These are phyloP conservation scores for Monosporascus sp. DNA, from an alignment of 2,329 filamentous ascomycete species.

Conservation along the genomic window DNA sequence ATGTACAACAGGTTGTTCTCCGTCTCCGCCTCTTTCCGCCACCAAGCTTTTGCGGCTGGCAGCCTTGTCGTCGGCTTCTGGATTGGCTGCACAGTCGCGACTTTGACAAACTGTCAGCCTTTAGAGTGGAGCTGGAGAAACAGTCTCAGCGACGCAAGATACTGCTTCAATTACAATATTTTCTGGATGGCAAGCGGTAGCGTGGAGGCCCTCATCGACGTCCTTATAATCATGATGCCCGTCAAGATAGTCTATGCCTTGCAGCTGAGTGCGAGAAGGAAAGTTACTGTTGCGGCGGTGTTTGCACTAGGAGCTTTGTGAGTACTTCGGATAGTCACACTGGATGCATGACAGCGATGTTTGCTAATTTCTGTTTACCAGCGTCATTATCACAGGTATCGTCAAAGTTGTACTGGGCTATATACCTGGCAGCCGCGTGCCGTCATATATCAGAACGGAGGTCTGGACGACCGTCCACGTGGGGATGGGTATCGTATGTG, in stretches of 20 bases:
- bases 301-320: constrained; percentile 14
- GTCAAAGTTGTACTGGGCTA: constrained; percentile 11
- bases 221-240: constrained; percentile 10
- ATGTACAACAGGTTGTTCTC: constrained; percentile 25
- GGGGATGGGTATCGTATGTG: constrained; percentile 18
- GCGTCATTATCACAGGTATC: constrained; percentile 8
- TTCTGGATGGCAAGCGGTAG: constrained; percentile 16
- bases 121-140: constrained; percentile 17
- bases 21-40: constrained; percentile 14
- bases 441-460: constrained; percentile 3
- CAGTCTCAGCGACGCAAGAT: constrained; percentile 12
- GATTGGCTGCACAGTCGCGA: constrained; percentile 13
- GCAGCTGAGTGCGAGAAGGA: constrained; percentile 7
- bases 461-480: constrained; percentile 19
- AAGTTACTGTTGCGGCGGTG: constrained; percentile 13
- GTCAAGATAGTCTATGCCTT: constrained; percentile 10
- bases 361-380: neutral
- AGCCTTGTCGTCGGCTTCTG: constrained; percentile 12
- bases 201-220: constrained; percentile 10
- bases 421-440: constrained; percentile 4
- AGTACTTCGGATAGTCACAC: neutral
- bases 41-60: constrained; percentile 7
- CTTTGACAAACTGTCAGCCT: constrained; percentile 18
- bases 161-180: constrained; percentile 22
- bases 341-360: neutral